A percentile compares a stretch with the other conserved stretches of the same genome.
phyloP scores from a whole-genome alignment of 176 grass and related monocot species.

The Aegilops tauschii region DNA sequence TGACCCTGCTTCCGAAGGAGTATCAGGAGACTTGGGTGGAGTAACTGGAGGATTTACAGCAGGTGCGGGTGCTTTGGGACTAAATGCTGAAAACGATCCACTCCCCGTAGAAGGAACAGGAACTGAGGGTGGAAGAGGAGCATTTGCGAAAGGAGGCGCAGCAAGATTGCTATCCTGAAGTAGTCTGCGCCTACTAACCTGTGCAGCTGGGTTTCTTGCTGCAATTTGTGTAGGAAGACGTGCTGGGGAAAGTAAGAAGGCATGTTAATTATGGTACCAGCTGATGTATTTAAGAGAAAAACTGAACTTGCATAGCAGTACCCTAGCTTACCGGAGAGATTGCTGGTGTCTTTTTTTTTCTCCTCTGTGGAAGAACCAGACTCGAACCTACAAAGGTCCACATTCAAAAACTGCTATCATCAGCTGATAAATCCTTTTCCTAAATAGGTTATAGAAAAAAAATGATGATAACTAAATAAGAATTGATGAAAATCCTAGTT shows the following conservation, averaged over 20 bases:
- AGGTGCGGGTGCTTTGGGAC: constrained; percentile 42
- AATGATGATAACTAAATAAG: background rate
- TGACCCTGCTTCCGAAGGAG: constrained; percentile 10
- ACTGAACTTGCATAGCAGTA: constrained; percentile 17
- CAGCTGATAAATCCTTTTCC: constrained; percentile 8
- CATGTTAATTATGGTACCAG: constrained; percentile 14
- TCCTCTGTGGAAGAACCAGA: constrained; percentile 43
- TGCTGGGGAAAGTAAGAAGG: constrained; percentile 25
- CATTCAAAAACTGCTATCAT: constrained; percentile 32
- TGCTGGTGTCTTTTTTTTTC: constrained; percentile 38
- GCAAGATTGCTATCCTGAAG: constrained; percentile 68
- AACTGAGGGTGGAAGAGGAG: constrained; percentile 33
- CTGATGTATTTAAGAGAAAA: constrained; percentile 4
- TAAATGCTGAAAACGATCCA: constrained; percentile 63
- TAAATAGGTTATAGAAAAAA: background rate
- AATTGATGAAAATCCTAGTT: constrained; percentile 4
- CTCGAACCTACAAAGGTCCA: constrained; percentile 40
- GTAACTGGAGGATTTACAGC: constrained; percentile 30
- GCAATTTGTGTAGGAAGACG: constrained; percentile 29
- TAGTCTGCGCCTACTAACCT: constrained; percentile 61
- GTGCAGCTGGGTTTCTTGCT: constrained; percentile 34
- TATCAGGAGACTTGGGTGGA: background rate
- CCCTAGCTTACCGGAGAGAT: constrained; percentile 64
- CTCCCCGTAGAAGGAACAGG: constrained; percentile 60
- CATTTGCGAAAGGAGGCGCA: constrained; percentile 57